These are phyloP conservation scores for Xylaria sp. DNA, from an alignment of 2,329 filamentous ascomycete genomes.

Conservation along the genomic window DNA sequence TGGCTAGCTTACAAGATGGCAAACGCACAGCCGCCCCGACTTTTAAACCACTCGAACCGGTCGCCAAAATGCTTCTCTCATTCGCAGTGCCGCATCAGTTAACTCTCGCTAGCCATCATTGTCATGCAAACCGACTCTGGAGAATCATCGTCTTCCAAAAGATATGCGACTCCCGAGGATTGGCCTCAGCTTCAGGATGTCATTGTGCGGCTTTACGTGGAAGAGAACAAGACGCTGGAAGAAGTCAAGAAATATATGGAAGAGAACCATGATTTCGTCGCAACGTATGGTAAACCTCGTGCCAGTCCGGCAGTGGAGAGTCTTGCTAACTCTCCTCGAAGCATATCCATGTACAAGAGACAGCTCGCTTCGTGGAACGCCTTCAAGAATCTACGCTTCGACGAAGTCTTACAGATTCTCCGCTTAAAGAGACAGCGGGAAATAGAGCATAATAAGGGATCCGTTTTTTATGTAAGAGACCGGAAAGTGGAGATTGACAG, in stretches of 20 bases:
- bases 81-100: slow-evolving; percentile 28
- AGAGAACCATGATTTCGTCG: slow-evolving; percentile 44
- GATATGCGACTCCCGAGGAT: slow-evolving; percentile 43
- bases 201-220: slow-evolving; percentile 46
- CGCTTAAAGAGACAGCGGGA: slow-evolving; percentile 45
- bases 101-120: slow-evolving; percentile 30
- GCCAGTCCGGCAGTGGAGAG: neutral
- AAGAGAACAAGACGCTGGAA: slow-evolving; percentile 48
- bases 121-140: slow-evolving; percentile 41
- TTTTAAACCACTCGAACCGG: slow-evolving; percentile 35
- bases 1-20: slow-evolving; percentile 39
- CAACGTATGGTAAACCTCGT: slow-evolving; percentile 42
- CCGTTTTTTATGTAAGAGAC: slow-evolving; percentile 45
- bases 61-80: slow-evolving; percentile 34
- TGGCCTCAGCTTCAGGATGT: slow-evolving; percentile 43
- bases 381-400: slow-evolving; percentile 47
- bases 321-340: slow-evolving; percentile 36
- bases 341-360: slow-evolving; percentile 48
- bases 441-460: slow-evolving; percentile 39
- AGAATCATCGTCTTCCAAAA: slow-evolving; percentile 38
- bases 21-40: slow-evolving; percentile 30
- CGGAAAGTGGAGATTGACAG: slow-evolving; percentile 44
- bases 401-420: slow-evolving; percentile 48
- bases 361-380: slow-evolving; percentile 47
- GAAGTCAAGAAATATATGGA: slow-evolving; percentile 47